These are phyloP conservation scores for Leccinum olivaceopallidum DNA, from an alignment of 768 basidiomycete species.

Conservation along the genomic window DNA sequence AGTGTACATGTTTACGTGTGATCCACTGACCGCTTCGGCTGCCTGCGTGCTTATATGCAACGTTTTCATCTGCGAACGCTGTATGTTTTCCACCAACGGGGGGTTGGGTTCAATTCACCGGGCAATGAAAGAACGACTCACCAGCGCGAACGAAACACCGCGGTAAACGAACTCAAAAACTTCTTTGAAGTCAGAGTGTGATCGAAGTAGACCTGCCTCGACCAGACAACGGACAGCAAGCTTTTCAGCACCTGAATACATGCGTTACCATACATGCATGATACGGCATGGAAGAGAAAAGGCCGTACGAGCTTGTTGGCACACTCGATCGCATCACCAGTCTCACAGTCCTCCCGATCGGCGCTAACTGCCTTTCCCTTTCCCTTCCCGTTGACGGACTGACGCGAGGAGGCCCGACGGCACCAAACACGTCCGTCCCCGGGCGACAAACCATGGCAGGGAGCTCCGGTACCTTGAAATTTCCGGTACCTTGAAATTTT, in stretches of 20 bases:
- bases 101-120: background rate
- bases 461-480: constrained; percentile 51
- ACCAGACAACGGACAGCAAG: constrained; percentile 35
- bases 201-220: constrained; percentile 34
- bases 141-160: constrained; percentile 42
- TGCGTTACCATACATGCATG: background rate
- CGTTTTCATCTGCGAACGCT: constrained; percentile 34
- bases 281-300: background rate
- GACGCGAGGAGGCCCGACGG: constrained; percentile 19
- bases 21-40: constrained; percentile 35
- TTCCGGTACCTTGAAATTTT: constrained; percentile 47
- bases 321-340: constrained; percentile 44
- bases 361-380: constrained; percentile 37
- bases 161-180: constrained; percentile 41
- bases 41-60: constrained; percentile 23
- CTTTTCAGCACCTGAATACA: constrained; percentile 38
- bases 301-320: constrained; percentile 60
- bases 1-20: constrained; percentile 40
- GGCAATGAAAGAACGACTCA: constrained; percentile 21
- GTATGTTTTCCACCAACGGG: background rate
- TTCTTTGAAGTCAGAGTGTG: constrained; percentile 42
- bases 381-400: constrained; percentile 32
- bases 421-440: constrained; percentile 35
- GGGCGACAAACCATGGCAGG: constrained; percentile 32
- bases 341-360: constrained; percentile 23